These are phyloP conservation scores for Aspergillus quadrilineatus DNA, from an alignment of 2,329 filamentous ascomycete genomes.

Conservation along the genomic window DNA sequence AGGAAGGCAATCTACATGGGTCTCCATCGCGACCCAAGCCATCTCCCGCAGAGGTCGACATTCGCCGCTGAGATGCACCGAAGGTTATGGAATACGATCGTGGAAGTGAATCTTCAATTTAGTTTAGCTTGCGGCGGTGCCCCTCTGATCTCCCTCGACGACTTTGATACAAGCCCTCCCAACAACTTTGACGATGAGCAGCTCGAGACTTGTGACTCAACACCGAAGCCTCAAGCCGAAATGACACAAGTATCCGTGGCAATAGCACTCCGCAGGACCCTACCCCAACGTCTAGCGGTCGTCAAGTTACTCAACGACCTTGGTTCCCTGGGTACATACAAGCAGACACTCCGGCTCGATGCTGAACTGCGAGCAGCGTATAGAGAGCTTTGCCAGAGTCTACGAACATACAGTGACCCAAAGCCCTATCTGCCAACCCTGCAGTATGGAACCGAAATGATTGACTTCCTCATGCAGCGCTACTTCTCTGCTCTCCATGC, in stretches of 20 bases:
- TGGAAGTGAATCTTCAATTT: conserved; percentile 41
- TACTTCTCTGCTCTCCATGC: conserved; percentile 32
- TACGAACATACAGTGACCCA: conserved; percentile 17
- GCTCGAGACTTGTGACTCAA: conserved; percentile 27
- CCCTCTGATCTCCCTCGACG: conserved; percentile 33
- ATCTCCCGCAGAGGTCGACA: conserved; percentile 26
- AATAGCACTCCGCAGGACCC: conserved; percentile 37
- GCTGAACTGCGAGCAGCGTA: conserved; percentile 47
- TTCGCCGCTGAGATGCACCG: conserved; percentile 29
- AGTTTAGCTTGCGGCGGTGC: conserved; percentile 38
- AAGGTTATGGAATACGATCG: conserved; percentile 31
- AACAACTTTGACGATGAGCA: conserved; percentile 44
- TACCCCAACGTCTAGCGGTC: conserved; percentile 39
- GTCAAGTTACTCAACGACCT: conserved; percentile 30
- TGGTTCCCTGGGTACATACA: conserved; percentile 19
- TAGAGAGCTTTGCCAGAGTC: conserved; percentile 38
- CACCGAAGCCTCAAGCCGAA: conserved; percentile 24
- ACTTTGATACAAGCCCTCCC: conserved; percentile 40
- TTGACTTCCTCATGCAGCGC: conserved; percentile 31
- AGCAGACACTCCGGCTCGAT: conserved; percentile 34
- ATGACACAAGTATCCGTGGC: conserved; percentile 39
- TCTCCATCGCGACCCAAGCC: conserved; percentile 40
- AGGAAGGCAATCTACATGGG: conserved; percentile 43
- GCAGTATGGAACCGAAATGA: conserved; percentile 18
- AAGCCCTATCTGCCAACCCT: conserved; percentile 1